Base-by-base conservation (phyloP, 352 stramenopile species). In the Globisporangium recalcitrans region DNA sequence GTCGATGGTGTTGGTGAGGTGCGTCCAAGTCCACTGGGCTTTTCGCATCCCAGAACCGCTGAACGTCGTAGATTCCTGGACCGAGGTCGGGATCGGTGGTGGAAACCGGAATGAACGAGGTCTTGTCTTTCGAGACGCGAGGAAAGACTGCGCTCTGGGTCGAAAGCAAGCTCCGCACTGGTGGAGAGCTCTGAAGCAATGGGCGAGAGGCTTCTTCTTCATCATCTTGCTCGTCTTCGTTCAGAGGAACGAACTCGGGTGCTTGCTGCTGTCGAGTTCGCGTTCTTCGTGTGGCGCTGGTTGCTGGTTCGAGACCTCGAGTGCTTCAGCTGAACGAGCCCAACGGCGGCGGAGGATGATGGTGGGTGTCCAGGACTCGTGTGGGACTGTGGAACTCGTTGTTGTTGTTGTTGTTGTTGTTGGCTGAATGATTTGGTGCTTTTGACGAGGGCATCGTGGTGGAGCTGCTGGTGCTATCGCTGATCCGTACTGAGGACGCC, bases 1-100 rank as follows among this genome's bases (percentile, higher is more conserved):
- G 57, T 51, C 56, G 10, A 34, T 3, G 44, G 16, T 31, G 38
- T 16, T 46, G 44, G 2, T 44, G 40, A 5, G 21, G 34, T 55
- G 56, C 24, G 8, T 42, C 49, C 10, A 7, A 6, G 9, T 27
- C 27, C n/a, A 19, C 14, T 3, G 49, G 27, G 16, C 16, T 31
- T 1, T n/a, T 32, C 0, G 62, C 60, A 55, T 87, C 80, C 69
- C 76, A 85, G 19, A 87, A 67, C 11, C 78, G 70, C 26, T 70
- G 72, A 53, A 85, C 49, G n/a, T 78, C 64, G 62, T 88, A 88
- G 54, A 69, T 34, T 0, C 57, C 68, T 1, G 72, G 70, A 0
- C 70, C 65, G 4, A 79, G 64, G 27, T 38, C 47, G 16, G 24
- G 27, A n/a, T 68, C 56, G 1, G 19, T 52, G 11, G 22, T 19